Evolutionary conservation across 352 stramenopile species (phyloP).

Genomic region (Globisporangium barbulae): DNA sequence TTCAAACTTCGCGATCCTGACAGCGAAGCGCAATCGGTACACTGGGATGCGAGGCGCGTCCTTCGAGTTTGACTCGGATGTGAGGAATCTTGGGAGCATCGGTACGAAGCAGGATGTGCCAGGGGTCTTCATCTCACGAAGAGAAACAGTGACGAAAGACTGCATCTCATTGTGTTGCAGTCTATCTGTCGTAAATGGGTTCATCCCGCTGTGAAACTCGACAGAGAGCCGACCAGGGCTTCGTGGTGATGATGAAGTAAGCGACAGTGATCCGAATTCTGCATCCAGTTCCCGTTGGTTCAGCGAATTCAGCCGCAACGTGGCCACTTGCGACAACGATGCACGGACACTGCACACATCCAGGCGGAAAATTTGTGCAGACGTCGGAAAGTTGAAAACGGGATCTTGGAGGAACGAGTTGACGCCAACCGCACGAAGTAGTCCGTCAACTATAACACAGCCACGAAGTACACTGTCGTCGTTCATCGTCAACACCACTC

Average conservation of each 20-base stretch:
- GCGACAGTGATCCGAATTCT: constrained; percentile 10
- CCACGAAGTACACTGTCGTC: constrained; percentile 4
- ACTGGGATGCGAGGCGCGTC: background rate
- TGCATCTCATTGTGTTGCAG: background rate
- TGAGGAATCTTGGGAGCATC: constrained; percentile 2
- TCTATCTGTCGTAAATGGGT: background rate
- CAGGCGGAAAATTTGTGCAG: constrained; percentile 24
- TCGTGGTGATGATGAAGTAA: constrained; percentile 5
- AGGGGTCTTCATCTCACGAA: constrained; percentile 6
- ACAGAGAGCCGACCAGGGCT: background rate
- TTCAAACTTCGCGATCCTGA: constrained; percentile 7
- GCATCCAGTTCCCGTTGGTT: constrained; percentile 25
- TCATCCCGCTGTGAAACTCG: constrained; percentile 12
- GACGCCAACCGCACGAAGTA: background rate
- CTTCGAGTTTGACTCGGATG: background rate
- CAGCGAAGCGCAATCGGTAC: constrained; percentile 5
- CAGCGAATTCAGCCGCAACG: constrained; percentile 20
- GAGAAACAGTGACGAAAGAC: constrained; percentile 10
- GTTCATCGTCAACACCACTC: background rate
- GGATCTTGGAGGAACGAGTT: constrained; percentile 1
- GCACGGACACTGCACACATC: constrained; percentile 24
- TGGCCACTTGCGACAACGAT: constrained; percentile 22
- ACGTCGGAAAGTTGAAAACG: background rate
- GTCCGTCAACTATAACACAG: constrained; percentile 1
- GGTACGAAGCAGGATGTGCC: constrained; percentile 11